These are phyloP conservation scores for Trematosphaeria pertusa DNA, from an alignment of 2,329 filamentous ascomycete genomes.

Conservation along the genomic window DNA sequence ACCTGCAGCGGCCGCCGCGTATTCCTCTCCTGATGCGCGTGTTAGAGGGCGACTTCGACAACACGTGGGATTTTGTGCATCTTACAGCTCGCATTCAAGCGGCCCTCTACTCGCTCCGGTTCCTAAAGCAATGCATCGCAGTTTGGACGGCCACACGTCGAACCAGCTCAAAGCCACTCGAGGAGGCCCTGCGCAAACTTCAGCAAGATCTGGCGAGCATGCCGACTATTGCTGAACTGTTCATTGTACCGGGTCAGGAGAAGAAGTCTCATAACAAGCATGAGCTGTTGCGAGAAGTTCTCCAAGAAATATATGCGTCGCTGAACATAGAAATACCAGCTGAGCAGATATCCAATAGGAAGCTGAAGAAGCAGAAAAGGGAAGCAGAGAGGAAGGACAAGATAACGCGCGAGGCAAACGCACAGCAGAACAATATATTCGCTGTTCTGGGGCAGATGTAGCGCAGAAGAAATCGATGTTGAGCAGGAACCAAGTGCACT, in stretches of 20 bases:
- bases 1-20: slow-evolving; percentile 29
- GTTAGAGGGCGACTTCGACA: slow-evolving; percentile 39
- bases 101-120: slow-evolving; percentile 51
- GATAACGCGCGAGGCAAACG: slow-evolving; percentile 12
- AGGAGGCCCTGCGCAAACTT: slow-evolving; percentile 12
- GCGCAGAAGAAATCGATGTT: too few species aligned
- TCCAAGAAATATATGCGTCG: slow-evolving; percentile 37
- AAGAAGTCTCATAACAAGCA: slow-evolving; percentile 20
- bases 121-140: slow-evolving; percentile 48
- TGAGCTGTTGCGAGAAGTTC: slow-evolving; percentile 20
- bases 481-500: too few species aligned
- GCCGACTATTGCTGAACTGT: slow-evolving; percentile 30
- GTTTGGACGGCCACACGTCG: slow-evolving; percentile 25
- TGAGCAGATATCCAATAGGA: slow-evolving; percentile 28
- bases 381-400: slow-evolving; percentile 37
- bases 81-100: slow-evolving; percentile 51
- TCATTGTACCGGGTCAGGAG: slow-evolving; percentile 34
- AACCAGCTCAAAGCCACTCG: slow-evolving; percentile 1
- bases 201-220: slow-evolving; percentile 25
- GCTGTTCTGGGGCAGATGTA: slow-evolving; percentile 8
- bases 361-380: slow-evolving; percentile 31
- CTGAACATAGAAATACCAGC: slow-evolving; percentile 27
- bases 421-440: slow-evolving; percentile 5
- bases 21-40: slow-evolving; percentile 23
- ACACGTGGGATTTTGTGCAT: slow-evolving; percentile 49